Evolutionary conservation across 257 asterid genomes (phyloP), one percentile per base, ranked within the genome.

Genomic region (Leonotis leonurus): DNA sequence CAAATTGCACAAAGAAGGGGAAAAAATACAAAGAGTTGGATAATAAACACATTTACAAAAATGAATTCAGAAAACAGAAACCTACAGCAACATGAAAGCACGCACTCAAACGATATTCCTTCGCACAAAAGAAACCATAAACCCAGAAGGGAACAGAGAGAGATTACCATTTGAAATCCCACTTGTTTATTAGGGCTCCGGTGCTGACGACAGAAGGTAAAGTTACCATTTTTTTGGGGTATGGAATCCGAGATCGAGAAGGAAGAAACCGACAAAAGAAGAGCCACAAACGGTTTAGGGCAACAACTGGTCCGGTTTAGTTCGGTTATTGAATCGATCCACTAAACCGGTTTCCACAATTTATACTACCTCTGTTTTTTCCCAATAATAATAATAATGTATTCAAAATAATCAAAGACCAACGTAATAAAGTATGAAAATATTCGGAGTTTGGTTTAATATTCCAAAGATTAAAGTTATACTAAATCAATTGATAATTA

Each of bases 81-180:
- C 13, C 14, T 26, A 14, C 17, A 49, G 36, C 18, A 39, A 49
- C 0, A 33, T 1, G 25, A 21, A 27, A 37, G 68, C 48, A 67
- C 64, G 30, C 26, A 39, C 8, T 46, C 45, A 66, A 9, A 65
- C 14, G n/a, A 35, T 12, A 45, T 11, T 45, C 25, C 30, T 56
- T 25, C 8, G 18, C 17, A 18, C 22, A 25, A 12, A 48, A 27
- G 16, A 56, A 57, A 3, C 39, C 30, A 56, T 6, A 37, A 16
- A 36, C 5, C 25, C 27, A 35, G 8, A 61, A 6, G 26, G 6
- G 16, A 0, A 26, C 2, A 39, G 5, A 33, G 29, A 33, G 35
- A 36, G 53, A 27, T 41, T 56, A 86, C 95, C 96, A 86, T 43
- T 70, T 75, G 77, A 84, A 89, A 20, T 80, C 95, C 95, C 85